These are phyloP conservation scores for Hydnomerulius pinastri DNA, from an alignment of 768 basidiomycete genomes.

Conservation along the genomic window DNA sequence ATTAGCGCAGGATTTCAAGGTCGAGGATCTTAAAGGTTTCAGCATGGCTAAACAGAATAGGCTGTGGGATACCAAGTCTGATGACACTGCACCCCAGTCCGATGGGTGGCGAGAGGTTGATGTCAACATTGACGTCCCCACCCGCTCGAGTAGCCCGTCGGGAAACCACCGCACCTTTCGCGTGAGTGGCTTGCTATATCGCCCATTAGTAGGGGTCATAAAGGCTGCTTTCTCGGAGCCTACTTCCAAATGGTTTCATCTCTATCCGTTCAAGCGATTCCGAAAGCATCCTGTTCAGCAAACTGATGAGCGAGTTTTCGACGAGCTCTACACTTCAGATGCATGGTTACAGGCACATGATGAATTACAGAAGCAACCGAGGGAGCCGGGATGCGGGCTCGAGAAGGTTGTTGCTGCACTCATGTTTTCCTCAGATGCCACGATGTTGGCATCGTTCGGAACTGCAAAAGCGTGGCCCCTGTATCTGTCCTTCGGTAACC, in stretches of 20 bases:
- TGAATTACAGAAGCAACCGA: constrained; percentile 24
- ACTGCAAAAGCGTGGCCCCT: constrained; percentile 40
- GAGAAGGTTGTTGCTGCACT: constrained; percentile 7
- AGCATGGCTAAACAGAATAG: too few relatives aligned
- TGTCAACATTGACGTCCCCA: not conserved
- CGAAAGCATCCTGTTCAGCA: constrained; percentile 6
- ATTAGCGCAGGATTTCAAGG: constrained; percentile 21
- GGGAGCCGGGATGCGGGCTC: constrained; percentile 21
- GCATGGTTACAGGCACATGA: constrained; percentile 32
- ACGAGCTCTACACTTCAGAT: constrained; percentile 37
- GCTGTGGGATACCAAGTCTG: too few relatives aligned
- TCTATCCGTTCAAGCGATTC: constrained; percentile 31
- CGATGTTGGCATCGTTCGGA: constrained; percentile 28
- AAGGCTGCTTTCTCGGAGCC: constrained; percentile 18
- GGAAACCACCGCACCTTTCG: constrained; percentile 6
- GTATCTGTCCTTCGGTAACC: constrained; percentile 41
- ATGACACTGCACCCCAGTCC: too few relatives aligned
- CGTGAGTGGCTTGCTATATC: constrained; percentile 28
- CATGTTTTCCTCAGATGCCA: constrained; percentile 3
- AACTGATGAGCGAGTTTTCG: constrained; percentile 13
- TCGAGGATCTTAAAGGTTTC: constrained; percentile 22
- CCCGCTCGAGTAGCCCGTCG: not conserved
- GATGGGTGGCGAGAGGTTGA: too few relatives aligned
- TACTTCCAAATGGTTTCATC: constrained; percentile 24
- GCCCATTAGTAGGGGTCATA: constrained; percentile 24